These are phyloP conservation scores for Claviceps humidiphila DNA, from an alignment of 2,329 filamentous ascomycete genomes.

Conservation along the genomic window DNA sequence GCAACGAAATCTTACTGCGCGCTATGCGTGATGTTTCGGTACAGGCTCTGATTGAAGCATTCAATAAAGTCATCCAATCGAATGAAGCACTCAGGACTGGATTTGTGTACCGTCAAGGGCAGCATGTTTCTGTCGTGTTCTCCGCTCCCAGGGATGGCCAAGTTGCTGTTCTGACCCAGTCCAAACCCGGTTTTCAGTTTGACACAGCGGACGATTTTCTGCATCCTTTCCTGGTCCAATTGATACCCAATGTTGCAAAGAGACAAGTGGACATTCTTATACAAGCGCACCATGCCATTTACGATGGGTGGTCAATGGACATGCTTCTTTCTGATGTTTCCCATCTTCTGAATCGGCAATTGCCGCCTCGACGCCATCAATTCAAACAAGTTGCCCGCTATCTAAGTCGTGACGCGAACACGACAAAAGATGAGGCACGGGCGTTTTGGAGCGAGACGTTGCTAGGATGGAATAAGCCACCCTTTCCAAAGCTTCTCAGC, in stretches of 20 bases:
- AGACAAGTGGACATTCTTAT: slow-evolving; percentile 26
- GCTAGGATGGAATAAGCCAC: slow-evolving; percentile 36
- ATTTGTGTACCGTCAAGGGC: slow-evolving; percentile 42
- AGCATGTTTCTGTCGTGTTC: slow-evolving; percentile 43
- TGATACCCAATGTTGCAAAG: slow-evolving; percentile 19
- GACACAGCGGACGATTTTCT: slow-evolving; percentile 28
- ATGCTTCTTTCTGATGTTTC: slow-evolving; percentile 56
- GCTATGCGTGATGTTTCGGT: slow-evolving; percentile 25
- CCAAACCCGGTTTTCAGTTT: slow-evolving; percentile 26
- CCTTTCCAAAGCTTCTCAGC: slow-evolving; percentile 38
- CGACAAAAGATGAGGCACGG: slow-evolving; percentile 27
- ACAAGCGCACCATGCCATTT: slow-evolving; percentile 69
- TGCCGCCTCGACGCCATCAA: slow-evolving; percentile 31
- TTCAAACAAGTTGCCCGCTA: slow-evolving; percentile 48
- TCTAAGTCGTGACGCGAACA: slow-evolving; percentile 19
- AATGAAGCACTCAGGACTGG: slow-evolving; percentile 65
- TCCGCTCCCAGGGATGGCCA: slow-evolving; percentile 29
- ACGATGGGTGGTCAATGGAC: slow-evolving; percentile 90
- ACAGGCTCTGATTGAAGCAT: slow-evolving; percentile 31
- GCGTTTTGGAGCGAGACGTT: slow-evolving; percentile 62
- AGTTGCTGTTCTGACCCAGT: slow-evolving; percentile 19
- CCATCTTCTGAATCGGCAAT: slow-evolving; percentile 23
- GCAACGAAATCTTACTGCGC: slow-evolving; percentile 63
- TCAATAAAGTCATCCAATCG: slow-evolving; percentile 32
- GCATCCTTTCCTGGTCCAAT: slow-evolving; percentile 48